Evolutionary conservation across 78 protist species (phyloP), one percentile per base, ranked within the genome.

Genomic region (Dictyostelium intermedium): DNA sequence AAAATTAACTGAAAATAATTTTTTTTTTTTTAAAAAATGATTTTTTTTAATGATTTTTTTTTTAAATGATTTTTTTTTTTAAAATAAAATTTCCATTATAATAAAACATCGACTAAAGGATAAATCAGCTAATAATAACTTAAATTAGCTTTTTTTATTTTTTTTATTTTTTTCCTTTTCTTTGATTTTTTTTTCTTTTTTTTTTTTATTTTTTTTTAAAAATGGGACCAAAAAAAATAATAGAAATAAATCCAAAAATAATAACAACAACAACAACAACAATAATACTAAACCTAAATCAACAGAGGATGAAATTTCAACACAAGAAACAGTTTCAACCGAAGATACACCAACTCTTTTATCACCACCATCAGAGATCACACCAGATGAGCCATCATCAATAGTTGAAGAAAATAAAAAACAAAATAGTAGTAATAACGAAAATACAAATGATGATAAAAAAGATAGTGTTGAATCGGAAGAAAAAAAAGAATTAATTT

Each of bases 181-280:
- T 16, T 70, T 70, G 0, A 14, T 76, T 41, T 76, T 74, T 39
- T 74, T 39, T 74, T 74, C 18, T 74, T 74, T 76, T 76, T 76
- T 41, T 14, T 37, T 76, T n/a, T 41, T 47, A 18, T 10, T 25
- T 10, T 27, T 10, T 10, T 27, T 70, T 3, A 23, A 74, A 18
- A 35, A 77, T 79, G 69, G 61, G 39, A n/a, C 69, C 37, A 79
- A 79, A 79, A 53, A 47, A 47, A 79, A 41, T 32, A 47, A 79
- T 4, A 79, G 56, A 9, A 79, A 79, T 47, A 79, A 79, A n/a
- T 45, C 25, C 7, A 79, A 47, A 39, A 23, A 41, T 3, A 78
- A 30, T 4, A n/a, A 13, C 13, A 70, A 70, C 9, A 34, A 4
- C 34, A 73, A 5, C 9, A 9, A 25, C 16, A 69, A n/a, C n/a